phyloP scores from a whole-genome alignment of 495 filamentous ascomycete species.

The Endocarpon pusillum region DNA sequence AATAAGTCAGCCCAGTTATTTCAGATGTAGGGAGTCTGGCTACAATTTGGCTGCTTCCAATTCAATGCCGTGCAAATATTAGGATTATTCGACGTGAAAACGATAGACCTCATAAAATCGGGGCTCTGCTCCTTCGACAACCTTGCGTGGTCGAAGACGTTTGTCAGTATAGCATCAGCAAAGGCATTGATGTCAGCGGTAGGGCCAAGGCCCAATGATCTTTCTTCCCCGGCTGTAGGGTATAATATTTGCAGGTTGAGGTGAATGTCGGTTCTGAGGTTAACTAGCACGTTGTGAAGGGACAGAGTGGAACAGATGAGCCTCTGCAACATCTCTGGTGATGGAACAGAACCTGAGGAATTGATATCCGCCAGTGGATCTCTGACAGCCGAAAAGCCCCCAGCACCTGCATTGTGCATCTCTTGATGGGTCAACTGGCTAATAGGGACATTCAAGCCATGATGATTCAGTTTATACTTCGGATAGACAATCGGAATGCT shows the following conservation, averaged over 20 bases:
- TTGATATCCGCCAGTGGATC: slow-evolving; percentile 29
- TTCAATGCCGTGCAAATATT: slow-evolving; percentile 84
- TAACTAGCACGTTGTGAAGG: slow-evolving; percentile 51
- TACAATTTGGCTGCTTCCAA: slow-evolving; percentile 98
- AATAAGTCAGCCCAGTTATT: slow-evolving; percentile 1
- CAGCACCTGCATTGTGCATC: slow-evolving; percentile 48
- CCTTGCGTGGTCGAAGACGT: slow-evolving; percentile 85
- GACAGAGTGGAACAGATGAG: slow-evolving; percentile 60
- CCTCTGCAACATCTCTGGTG: slow-evolving; percentile 47
- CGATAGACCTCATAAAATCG: slow-evolving; percentile 60
- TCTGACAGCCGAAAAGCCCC: slow-evolving; percentile 22
- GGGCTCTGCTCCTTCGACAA: slow-evolving; percentile 48
- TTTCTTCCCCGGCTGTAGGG: slow-evolving; percentile 57
- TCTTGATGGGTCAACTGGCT: slow-evolving; percentile 56
- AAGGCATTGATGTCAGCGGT: slow-evolving; percentile 73
- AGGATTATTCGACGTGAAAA: slow-evolving; percentile 82
- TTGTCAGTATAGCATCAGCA: slow-evolving; percentile 63
- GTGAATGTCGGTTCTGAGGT: slow-evolving; percentile 61
- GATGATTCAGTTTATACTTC: slow-evolving; percentile 57
- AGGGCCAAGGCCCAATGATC: slow-evolving; percentile 43
- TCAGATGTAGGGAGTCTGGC: slow-evolving; percentile 12
- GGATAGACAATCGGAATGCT: slow-evolving; percentile 75
- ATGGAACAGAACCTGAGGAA: slow-evolving; percentile 30
- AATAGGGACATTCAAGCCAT: slow-evolving; percentile 67
- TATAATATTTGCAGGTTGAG: slow-evolving; percentile 78